Evolutionary conservation across 768 basidiomycete genomes (phyloP).

Genomic region (Arthromyces matolae): DNA sequence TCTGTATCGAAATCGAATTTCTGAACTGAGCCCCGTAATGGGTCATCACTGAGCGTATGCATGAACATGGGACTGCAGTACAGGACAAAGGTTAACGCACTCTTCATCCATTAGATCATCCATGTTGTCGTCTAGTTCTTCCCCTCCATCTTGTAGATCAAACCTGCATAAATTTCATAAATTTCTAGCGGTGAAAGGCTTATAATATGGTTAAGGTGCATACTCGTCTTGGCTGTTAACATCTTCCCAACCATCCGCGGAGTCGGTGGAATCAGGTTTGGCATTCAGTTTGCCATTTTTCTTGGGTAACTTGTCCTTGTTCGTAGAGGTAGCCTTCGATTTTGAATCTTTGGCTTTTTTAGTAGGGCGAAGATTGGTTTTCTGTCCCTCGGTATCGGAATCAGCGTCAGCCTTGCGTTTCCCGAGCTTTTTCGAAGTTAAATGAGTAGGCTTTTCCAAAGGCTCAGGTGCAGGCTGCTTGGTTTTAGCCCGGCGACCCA

Average conservation of each 20-base stretch:
- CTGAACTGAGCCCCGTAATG: constrained; percentile 46
- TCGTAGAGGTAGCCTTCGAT: constrained; percentile 21
- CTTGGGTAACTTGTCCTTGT: constrained; percentile 21
- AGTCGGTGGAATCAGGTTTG: constrained; percentile 21
- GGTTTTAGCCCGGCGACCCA: constrained; percentile 85
- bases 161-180: constrained; percentile 41
- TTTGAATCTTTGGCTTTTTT: constrained; percentile 46
- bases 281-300: constrained; percentile 18
- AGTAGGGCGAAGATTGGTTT: constrained; percentile 31
- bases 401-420: constrained; percentile 66
- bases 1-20: constrained; percentile 66
- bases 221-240: constrained; percentile 40
- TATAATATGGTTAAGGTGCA: background rate
- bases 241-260: constrained; percentile 61
- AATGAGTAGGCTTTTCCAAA: constrained; percentile 37
- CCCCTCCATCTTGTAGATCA: constrained; percentile 38
- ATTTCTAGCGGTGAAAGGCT: constrained; percentile 7
- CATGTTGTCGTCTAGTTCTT: constrained; percentile 39
- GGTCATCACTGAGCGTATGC: constrained; percentile 41
- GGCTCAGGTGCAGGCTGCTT: constrained; percentile 75
- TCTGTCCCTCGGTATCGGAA: constrained; percentile 27
- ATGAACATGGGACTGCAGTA: constrained; percentile 8
- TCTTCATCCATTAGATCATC: constrained; percentile 51
- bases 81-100: constrained; percentile 23
- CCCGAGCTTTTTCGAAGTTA: constrained; percentile 55